Base-by-base conservation (phyloP, 352 stramenopile genomes). In the Phytopythium oedochilum region DNA sequence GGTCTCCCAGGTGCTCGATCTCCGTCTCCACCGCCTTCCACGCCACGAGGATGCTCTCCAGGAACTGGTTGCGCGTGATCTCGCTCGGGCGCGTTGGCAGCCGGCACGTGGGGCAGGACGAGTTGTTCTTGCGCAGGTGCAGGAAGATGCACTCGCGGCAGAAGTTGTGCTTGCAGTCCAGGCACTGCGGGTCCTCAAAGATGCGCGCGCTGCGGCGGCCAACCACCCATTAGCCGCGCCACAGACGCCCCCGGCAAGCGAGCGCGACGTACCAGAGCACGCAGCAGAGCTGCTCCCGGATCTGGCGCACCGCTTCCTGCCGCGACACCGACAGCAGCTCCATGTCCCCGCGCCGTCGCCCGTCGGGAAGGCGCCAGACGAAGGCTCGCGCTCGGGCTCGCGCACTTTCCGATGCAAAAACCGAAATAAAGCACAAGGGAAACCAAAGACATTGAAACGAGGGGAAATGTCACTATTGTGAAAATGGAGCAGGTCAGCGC, bases 101-200 rank as follows among this genome's bases (percentile, higher is more conserved):
- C 12, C 73, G 71, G 54, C 85, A 94, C 35, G 66, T 76, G 3
- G 85, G 83, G 64, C 85, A 94, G 38, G 73, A 62, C 34, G 68
- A 78, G 48, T 86, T 66, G 52, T 74, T 72, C 47, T 73, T 79
- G 40, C 66, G 67, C 39, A 94, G 53, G 42, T 92, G 78, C 31
- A 70, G 50, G 25, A 85, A 69, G 50, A 93, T 92, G 64, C 83
- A 94, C 22, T 68, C 57, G 62, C 70, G 78, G 50, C 85, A 94
- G 50, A 93, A 94, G 53, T 94, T 94, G 77, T 94, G 85, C 54
- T 94, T 92, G 63, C 85, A 94, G 64, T 88, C 79, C 52, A 94
- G 73, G 51, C 83, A 91, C 34, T 94, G 85, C 44, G 85, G 81
- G 59, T 94, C 85, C n/a, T 88, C 73, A 61, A 94, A 89, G 26